These are phyloP conservation scores for Penicillium cataractarum DNA, from an alignment of 495 filamentous ascomycete genomes.

Conservation along the genomic window DNA sequence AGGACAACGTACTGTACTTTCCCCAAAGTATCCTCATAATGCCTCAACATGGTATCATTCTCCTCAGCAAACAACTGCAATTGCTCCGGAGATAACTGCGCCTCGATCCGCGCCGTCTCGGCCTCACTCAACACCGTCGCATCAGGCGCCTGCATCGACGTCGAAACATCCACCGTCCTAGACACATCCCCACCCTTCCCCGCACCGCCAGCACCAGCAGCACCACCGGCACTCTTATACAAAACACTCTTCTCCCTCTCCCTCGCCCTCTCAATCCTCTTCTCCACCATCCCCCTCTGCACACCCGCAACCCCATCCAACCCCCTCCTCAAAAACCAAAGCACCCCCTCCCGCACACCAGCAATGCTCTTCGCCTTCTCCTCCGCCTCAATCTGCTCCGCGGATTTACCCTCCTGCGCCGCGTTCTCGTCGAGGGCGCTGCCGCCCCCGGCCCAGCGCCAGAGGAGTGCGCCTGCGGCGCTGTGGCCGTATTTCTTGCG, in stretches of 20 bases:
- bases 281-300: constrained; percentile 91
- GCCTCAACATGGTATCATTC: constrained; percentile 87
- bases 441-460: constrained; percentile 75
- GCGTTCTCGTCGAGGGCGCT: constrained; percentile 26
- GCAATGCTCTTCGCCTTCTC: constrained; percentile 60
- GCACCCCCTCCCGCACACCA: constrained; percentile 73
- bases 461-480: constrained; percentile 31
- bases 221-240: constrained; percentile 54
- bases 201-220: constrained; percentile 9
- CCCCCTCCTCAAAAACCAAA: constrained; percentile 77
- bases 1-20: constrained; percentile 77
- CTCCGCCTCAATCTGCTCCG: constrained; percentile 72
- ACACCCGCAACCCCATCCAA: constrained; percentile 74
- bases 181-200: constrained; percentile 9
- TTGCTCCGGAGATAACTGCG: constrained; percentile 77
- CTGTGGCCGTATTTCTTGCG: constrained; percentile 65
- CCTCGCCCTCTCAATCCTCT: constrained; percentile 75
- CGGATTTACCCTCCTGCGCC: constrained; percentile 41
- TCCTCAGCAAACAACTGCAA: constrained; percentile 91
- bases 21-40: constrained; percentile 87
- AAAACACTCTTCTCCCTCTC: constrained; percentile 89
- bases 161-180: neutral
- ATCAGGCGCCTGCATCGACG: constrained; percentile 16
- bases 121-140: constrained; percentile 40
- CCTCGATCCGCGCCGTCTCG: constrained; percentile 54